Base-by-base conservation (phyloP, 805 yeast species). In the Cyberlindnera misumaiensis region DNA sequence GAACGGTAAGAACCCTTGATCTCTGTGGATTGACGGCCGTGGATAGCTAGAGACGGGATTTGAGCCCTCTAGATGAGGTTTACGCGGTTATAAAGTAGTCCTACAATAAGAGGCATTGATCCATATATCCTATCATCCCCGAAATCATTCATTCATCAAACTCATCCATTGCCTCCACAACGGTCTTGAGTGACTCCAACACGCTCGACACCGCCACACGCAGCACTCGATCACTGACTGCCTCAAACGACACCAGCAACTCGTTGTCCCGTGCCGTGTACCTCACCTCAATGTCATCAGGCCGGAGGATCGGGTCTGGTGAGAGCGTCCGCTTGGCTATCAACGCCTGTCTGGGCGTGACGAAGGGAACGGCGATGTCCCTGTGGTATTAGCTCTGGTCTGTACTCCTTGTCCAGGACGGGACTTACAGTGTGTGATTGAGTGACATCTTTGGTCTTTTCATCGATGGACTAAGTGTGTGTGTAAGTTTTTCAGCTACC, bases 131-230 rank as follows among this genome's bases (percentile, higher is more conserved):
- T 22, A 16, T 30, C 22, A 32, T 35, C 28, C n/a, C n/a, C n/a
- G n/a, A n/a, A n/a, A n/a, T n/a, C n/a, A n/a, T n/a, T 20, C 24
- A 20, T 5, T 34, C 18, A 18, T 70, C 79, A 56, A 83, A 77
- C 55, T 77, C 83, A 41, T 85, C 94, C 48, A 87, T 64, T 40
- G 94, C 80, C 63, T 88, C 96, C 2, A 87, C 64, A 3, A 83
- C 73, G 1, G 93, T 79, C 52, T 81, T 81, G 40, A 86, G 58
- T 45, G 80, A 80, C 53, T 87, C 96, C 39, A 89, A 65, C 13
- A 83, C 73, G 46, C 81, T 82, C 59, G 87, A 86, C 14, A 83
- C 85, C 8, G 94, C 94, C 5, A 87, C 95, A 44, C 97, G 66
- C 36, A 88, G 70, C 6, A 79, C 79, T 32, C 96, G 65, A 47